Percentiles rank a stretch among this genome's conserved stretches.
Conservation (phyloP, 768 basidiomycete genomes). For the Tricholoma furcatifolium region DNA sequence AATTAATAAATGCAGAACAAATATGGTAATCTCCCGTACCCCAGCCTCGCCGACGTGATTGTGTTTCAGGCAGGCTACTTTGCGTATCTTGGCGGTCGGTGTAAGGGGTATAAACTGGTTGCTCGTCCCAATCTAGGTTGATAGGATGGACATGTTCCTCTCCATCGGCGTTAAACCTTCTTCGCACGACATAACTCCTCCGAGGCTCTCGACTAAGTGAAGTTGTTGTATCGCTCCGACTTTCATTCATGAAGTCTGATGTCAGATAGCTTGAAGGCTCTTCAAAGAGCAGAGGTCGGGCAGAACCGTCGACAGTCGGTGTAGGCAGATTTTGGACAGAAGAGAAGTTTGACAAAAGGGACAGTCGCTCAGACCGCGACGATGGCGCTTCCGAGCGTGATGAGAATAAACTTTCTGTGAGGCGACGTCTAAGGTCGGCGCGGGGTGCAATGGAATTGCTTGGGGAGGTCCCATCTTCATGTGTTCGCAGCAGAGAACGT, state of each 20-base stretch:
- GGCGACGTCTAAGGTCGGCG: constrained; percentile 23
- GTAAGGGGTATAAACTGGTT: constrained; percentile 29
- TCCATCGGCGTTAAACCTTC: constrained; percentile 33
- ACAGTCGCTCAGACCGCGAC: constrained; percentile 31
- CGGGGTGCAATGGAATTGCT: constrained; percentile 9
- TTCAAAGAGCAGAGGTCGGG: constrained; percentile 38
- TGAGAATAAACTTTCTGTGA: constrained; percentile 9
- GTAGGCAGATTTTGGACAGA: constrained; percentile 38
- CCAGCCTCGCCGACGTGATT: constrained; percentile 42
- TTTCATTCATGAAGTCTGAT: constrained; percentile 12
- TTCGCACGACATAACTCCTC: constrained; percentile 34
- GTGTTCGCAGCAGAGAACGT: not conserved
- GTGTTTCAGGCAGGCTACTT: constrained; percentile 1
- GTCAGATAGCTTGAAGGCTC: constrained; percentile 36
- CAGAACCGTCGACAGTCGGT: constrained; percentile 28
- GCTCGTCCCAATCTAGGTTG: constrained; percentile 39
- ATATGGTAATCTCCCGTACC: constrained; percentile 29
- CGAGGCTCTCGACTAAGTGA: constrained; percentile 16
- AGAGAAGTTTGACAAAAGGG: constrained; percentile 40
- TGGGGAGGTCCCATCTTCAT: not conserved
- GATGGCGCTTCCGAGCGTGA: constrained; percentile 21
- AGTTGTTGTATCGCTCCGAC: not conserved
- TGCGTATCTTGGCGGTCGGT: constrained; percentile 18
- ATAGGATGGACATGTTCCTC: constrained; percentile 40
- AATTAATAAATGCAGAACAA: not conserved